phyloP scores from a whole-genome alignment of 2,329 filamentous ascomycete genomes.

The Sclerotiophoma versabilis region DNA sequence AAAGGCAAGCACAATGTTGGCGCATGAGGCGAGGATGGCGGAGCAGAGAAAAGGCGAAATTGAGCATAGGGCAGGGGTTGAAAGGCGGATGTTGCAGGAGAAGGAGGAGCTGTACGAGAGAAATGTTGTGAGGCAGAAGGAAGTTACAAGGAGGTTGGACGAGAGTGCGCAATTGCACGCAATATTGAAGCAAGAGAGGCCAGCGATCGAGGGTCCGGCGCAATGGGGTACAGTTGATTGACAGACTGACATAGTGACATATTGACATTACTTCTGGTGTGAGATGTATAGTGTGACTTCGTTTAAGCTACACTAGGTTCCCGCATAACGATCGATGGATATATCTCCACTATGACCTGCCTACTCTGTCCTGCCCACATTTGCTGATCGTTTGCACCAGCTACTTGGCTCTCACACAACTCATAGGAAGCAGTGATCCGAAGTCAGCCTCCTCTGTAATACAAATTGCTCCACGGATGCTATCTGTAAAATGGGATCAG shows the following conservation, averaged over 20 bases:
- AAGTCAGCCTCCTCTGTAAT: not conserved
- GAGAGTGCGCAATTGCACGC: conserved; percentile 44
- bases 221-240: conserved; percentile 43
- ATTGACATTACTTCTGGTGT: too few species aligned
- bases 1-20: conserved; percentile 22
- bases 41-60: conserved; percentile 36
- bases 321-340: not conserved
- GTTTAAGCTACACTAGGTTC: not conserved
- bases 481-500: not conserved
- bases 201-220: conserved; percentile 34
- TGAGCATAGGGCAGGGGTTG: conserved; percentile 36
- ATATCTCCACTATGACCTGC: too few species aligned
- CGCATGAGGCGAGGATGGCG: conserved; percentile 29
- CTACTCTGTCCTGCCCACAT: not conserved
- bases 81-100: conserved; percentile 38
- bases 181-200: conserved; percentile 35
- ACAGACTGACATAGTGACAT: not conserved
- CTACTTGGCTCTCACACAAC: not conserved
- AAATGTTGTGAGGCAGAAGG: conserved; percentile 43
- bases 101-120: conserved; percentile 45
- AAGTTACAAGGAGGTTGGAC: conserved; percentile 38
- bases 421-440: not conserved
- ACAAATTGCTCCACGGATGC: not conserved
- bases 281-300: not conserved
- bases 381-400: not conserved